phyloP scores from a whole-genome alignment of 1,139 yeast genomes.

The Petasospora fabianii region DNA sequence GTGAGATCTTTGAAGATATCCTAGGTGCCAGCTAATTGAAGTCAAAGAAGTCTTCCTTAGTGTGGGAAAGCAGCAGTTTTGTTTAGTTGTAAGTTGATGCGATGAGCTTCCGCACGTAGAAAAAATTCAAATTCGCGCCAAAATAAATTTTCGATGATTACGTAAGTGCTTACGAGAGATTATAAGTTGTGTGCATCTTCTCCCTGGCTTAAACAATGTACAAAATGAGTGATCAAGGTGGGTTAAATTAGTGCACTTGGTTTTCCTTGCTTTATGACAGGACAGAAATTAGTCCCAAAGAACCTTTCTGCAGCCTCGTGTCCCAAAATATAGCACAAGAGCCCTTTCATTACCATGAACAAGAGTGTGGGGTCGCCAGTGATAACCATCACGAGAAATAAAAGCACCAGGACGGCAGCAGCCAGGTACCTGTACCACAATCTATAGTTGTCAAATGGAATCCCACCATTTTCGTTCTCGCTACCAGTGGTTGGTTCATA shows the following conservation, averaged over 20 bases:
- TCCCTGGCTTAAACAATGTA: too few species aligned
- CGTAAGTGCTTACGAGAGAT: not conserved
- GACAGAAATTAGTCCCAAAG: constrained; percentile 15
- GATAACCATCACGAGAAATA: constrained; percentile 8
- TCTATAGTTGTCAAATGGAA: not conserved
- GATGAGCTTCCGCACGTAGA: constrained; percentile 7
- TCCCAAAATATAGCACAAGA: constrained; percentile 22
- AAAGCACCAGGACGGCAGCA: constrained; percentile 1
- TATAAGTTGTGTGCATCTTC: too few species aligned
- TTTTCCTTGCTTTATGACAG: too few species aligned
- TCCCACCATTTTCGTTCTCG: not conserved
- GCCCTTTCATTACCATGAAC: constrained; percentile 13
- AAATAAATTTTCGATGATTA: not conserved
- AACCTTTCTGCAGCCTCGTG: too few species aligned
- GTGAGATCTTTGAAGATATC: too few species aligned
- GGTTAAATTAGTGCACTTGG: too few species aligned
- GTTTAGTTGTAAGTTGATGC: not conserved
- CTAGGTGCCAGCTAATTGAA: too few species aligned
- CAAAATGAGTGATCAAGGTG: too few species aligned
- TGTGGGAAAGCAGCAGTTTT: too few species aligned
- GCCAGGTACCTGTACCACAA: not conserved
- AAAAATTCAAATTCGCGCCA: constrained; percentile 1
- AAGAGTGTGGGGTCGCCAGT: constrained; percentile 21
- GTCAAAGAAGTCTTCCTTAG: too few species aligned
- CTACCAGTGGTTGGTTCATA: too few species aligned